Conservation (phyloP, 1,284 basidiomycete genomes). For the Fomitopsis schrenkii region DNA sequence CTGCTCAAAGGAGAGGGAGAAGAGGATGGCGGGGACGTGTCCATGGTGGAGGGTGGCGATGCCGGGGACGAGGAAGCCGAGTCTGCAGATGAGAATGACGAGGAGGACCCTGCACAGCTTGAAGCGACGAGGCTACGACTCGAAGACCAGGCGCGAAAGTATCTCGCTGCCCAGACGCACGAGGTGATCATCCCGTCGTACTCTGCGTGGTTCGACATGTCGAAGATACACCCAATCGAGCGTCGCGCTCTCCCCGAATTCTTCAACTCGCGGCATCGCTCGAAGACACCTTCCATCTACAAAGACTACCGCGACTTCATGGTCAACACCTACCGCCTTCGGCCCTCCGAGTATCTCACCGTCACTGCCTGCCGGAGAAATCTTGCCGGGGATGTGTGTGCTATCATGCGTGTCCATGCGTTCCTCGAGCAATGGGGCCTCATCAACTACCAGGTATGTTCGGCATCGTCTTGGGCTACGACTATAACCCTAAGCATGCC, state of each 20-base stretch:
- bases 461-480: constrained; percentile 1
- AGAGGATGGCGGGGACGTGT: constrained; percentile 61
- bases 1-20: constrained; percentile 63
- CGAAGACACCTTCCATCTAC: constrained; percentile 96
- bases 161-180: constrained; percentile 96
- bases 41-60: constrained; percentile 69
- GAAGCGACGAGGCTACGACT: constrained; percentile 75
- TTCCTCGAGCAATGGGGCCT: constrained; percentile 99
- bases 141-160: constrained; percentile 87
- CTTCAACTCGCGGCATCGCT: constrained; percentile 94
- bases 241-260: constrained; percentile 94
- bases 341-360: constrained; percentile 95
- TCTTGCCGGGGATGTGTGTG: constrained; percentile 96
- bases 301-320: constrained; percentile 99
- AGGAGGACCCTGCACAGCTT: constrained; percentile 76
- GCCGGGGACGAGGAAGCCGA: constrained; percentile 67
- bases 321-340: constrained; percentile 96
- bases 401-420: constrained; percentile 98
- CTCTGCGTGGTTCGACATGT: constrained; percentile 97
- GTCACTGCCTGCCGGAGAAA: constrained; percentile 97
- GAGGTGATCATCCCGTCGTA: constrained; percentile 97
- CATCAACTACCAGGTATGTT: constrained; percentile 91
- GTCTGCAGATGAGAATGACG: constrained; percentile 69
- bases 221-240: constrained; percentile 91
- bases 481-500: background rate